A percentile compares a stretch with the other conserved stretches of the same genome.
These are phyloP conservation scores for Conticribra guillardii DNA, from an alignment of 108 stramenopile genomes.

Conservation along the genomic window DNA sequence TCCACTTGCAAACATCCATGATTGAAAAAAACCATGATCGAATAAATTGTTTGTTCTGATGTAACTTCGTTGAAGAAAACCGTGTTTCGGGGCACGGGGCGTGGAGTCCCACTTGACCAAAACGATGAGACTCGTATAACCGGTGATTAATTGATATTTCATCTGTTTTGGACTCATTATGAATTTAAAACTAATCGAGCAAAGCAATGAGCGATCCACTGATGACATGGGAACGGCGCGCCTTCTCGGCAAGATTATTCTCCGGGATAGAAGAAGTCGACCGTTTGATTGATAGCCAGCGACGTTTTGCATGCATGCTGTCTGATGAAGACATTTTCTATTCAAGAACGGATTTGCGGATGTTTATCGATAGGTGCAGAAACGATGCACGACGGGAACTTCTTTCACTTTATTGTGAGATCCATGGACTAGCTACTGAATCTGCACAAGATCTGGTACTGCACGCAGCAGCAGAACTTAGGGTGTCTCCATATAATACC, in stretches of 20 bases:
- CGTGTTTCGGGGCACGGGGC: no score
- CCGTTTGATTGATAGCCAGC: slow-evolving; percentile 21
- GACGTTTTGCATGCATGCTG: slow-evolving; percentile 18
- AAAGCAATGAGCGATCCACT: slow-evolving; percentile 11
- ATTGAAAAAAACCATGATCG: no score
- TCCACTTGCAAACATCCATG: background rate
- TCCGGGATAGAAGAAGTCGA: slow-evolving; percentile 11
- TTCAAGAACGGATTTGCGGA: slow-evolving; percentile 23
- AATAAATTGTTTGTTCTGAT: no score
- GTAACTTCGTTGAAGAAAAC: background rate
- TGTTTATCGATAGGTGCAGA: slow-evolving; percentile 23
- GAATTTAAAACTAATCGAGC: no score
- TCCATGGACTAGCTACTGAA: background rate
- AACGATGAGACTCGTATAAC: no score
- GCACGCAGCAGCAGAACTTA: slow-evolving; percentile 26
- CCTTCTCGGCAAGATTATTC: background rate
- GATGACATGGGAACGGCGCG: slow-evolving; percentile 7
- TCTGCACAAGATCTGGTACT: slow-evolving; percentile 18
- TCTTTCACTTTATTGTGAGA: slow-evolving; percentile 14
- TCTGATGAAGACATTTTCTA: slow-evolving; percentile 27
- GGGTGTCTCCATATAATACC: slow-evolving; percentile 22
- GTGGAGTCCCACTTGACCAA: no score
- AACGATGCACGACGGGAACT: slow-evolving; percentile 18
- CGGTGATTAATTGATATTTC: background rate
- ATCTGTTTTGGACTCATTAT: background rate